These are phyloP conservation scores for Mortierella antarctica DNA, from an alignment of 192 early-diverging fungal genomes.

Conservation along the genomic window DNA sequence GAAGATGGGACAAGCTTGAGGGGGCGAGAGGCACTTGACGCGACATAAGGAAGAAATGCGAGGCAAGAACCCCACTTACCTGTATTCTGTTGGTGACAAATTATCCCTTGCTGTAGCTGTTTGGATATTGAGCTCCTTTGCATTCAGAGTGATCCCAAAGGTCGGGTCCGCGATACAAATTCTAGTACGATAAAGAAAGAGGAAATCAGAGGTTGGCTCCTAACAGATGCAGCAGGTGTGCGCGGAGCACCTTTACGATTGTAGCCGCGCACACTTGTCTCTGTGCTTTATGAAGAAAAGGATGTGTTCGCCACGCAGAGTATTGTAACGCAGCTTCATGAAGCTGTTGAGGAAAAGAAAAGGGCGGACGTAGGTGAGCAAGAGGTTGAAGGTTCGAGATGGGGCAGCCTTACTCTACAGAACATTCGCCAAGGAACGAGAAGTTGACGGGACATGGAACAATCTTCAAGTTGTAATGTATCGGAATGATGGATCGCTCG, in stretches of 20 bases:
- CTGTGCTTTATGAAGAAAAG: neutral
- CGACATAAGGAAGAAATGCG: neutral
- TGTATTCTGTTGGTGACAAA: slow-evolving; percentile 11
- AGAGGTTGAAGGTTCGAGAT: too few species aligned
- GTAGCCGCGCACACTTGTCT: too few species aligned
- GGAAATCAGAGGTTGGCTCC: neutral
- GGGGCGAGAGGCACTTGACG: too few species aligned
- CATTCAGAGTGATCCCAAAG: slow-evolving; percentile 63
- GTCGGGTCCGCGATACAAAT: slow-evolving; percentile 64
- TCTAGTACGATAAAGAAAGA: slow-evolving; percentile 1
- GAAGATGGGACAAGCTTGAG: too few species aligned
- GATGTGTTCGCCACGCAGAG: too few species aligned
- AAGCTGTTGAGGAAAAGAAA: too few species aligned
- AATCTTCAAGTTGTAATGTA: slow-evolving; percentile 75
- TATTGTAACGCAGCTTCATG: too few species aligned
- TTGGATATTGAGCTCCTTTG: slow-evolving; percentile 70
- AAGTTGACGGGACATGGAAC: slow-evolving; percentile 76
- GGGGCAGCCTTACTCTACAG: slow-evolving; percentile 60
- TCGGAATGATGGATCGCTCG: slow-evolving; percentile 64
- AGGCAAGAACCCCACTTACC: slow-evolving; percentile 19
- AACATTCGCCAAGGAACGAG: slow-evolving; percentile 76
- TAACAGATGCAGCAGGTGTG: too few species aligned
- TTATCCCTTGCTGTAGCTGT: slow-evolving; percentile 39
- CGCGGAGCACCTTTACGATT: too few species aligned
- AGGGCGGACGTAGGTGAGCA: too few species aligned